phyloP scores from a whole-genome alignment of 306 rosid genomes.

The Sphenostylis stenocarpa region DNA sequence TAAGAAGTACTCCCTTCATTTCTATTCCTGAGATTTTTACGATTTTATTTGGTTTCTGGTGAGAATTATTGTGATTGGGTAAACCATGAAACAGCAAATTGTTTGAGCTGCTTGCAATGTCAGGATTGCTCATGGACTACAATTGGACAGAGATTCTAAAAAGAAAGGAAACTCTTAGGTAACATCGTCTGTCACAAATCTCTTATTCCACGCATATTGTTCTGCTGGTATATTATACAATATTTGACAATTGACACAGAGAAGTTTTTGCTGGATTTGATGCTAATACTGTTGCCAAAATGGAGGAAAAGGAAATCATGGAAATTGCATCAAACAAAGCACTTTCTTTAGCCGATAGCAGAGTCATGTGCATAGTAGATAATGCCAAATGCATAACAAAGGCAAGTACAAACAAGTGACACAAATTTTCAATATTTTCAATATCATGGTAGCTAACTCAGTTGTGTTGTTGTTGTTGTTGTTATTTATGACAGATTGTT shows the following conservation, averaged over 20 bases:
- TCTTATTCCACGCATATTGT: not conserved
- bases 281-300: constrained; percentile 68
- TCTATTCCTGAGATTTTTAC: not conserved
- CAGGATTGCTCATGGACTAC: constrained; percentile 95
- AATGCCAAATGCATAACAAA: constrained; percentile 89
- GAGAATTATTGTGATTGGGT: not conserved
- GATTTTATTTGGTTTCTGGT: not conserved
- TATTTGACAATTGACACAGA: constrained; percentile 36
- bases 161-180: constrained; percentile 82
- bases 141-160: constrained; percentile 97
- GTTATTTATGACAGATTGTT: constrained; percentile 51
- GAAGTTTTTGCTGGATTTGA: constrained; percentile 86
- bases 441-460: not conserved
- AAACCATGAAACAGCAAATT: constrained; percentile 60
- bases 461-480: too few relatives aligned
- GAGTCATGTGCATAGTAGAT: constrained; percentile 84
- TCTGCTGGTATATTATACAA: not conserved
- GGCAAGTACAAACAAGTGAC: constrained; percentile 49
- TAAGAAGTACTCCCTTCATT: not conserved
- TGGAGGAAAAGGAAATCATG: constrained; percentile 80
- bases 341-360: constrained; percentile 69
- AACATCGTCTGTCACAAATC: not conserved
- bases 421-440: too few relatives aligned
- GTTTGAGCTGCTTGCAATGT: constrained; percentile 94
- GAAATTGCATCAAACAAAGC: constrained; percentile 74